These are phyloP conservation scores for Thielaviopsis cerberus DNA, from an alignment of 2,329 filamentous ascomycete genomes.

Conservation along the genomic window DNA sequence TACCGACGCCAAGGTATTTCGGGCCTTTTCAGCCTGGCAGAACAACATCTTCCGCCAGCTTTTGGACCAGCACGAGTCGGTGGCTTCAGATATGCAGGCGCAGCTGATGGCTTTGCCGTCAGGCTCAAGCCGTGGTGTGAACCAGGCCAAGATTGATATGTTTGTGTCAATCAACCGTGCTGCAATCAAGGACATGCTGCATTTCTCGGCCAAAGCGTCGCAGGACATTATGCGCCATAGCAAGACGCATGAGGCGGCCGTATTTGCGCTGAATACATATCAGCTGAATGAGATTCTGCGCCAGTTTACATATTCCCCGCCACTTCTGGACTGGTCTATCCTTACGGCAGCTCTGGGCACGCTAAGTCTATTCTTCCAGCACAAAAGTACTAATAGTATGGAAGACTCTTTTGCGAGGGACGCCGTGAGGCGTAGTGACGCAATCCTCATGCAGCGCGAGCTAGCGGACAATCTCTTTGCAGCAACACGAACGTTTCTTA, in stretches of 20 bases:
- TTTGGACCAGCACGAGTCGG: conserved; percentile 37
- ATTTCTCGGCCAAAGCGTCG: conserved; percentile 29
- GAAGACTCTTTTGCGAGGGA: conserved; percentile 17
- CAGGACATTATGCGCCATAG: conserved; percentile 32
- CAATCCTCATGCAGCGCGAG: conserved; percentile 27
- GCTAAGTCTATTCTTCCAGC: conserved; percentile 27
- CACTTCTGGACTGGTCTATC: conserved; percentile 28
- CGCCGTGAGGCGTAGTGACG: conserved; percentile 1
- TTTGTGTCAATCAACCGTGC: conserved; percentile 35
- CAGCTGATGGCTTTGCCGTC: conserved; percentile 33
- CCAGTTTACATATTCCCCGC: conserved; percentile 25
- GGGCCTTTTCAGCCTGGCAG: conserved; percentile 29
- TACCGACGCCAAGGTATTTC: conserved; percentile 28
- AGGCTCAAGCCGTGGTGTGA: conserved; percentile 22
- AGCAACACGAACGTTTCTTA: conserved; percentile 25
- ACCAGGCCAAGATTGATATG: conserved; percentile 26
- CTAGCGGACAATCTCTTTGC: conserved; percentile 29
- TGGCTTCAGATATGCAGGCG: conserved; percentile 35
- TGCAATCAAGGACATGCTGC: conserved; percentile 33
- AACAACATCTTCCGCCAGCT: conserved; percentile 38
- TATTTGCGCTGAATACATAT: conserved; percentile 29
- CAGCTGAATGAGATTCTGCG: conserved; percentile 34
- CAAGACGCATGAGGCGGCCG: conserved; percentile 26
- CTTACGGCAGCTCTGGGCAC: conserved; percentile 27
- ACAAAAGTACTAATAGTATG: conserved; percentile 13